phyloP scores from a whole-genome alignment of 2,329 filamentous ascomycete species.

The Exutisphaerella laricina region DNA sequence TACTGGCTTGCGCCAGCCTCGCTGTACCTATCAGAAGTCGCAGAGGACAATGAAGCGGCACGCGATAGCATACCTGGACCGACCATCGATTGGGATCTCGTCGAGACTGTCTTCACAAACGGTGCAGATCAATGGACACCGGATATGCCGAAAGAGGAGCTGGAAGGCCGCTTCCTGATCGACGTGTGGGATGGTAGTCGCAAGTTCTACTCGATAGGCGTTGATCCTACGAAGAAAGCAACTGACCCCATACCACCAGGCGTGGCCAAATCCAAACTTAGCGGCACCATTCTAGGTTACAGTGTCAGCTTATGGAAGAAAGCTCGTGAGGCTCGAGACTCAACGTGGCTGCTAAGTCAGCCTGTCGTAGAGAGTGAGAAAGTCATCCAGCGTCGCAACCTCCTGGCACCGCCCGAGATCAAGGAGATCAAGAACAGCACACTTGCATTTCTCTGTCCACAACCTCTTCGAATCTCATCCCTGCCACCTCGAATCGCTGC shows the following conservation, averaged over 20 bases:
- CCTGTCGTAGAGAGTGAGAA: constrained; percentile 73
- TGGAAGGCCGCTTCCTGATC: constrained; percentile 50
- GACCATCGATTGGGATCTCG: constrained; percentile 57
- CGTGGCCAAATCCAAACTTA: constrained; percentile 41
- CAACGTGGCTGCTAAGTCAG: constrained; percentile 60
- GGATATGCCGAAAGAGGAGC: constrained; percentile 35
- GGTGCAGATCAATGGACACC: constrained; percentile 44
- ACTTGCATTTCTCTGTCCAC: constrained; percentile 60
- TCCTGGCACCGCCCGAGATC: constrained; percentile 63
- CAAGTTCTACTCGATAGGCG: constrained; percentile 49
- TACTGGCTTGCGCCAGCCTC: constrained; percentile 71
- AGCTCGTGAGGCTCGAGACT: constrained; percentile 44
- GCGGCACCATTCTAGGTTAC: constrained; percentile 65
- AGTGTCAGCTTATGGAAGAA: constrained; percentile 70
- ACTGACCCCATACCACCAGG: constrained; percentile 59
- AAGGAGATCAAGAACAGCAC: constrained; percentile 48
- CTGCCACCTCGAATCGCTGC: constrained; percentile 64
- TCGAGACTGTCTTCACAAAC: constrained; percentile 39
- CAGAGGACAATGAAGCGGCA: not conserved
- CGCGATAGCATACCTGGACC: constrained; percentile 21
- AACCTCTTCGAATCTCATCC: constrained; percentile 70
- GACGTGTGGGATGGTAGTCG: constrained; percentile 54
- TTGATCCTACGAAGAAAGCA: constrained; percentile 53
- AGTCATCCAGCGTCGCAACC: constrained; percentile 72
- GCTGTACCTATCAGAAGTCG: not conserved